Evolutionary conservation across 208 protist genomes (phyloP), one percentile per base, ranked within the genome.

Genomic region (Angomonas desouzai): DNA sequence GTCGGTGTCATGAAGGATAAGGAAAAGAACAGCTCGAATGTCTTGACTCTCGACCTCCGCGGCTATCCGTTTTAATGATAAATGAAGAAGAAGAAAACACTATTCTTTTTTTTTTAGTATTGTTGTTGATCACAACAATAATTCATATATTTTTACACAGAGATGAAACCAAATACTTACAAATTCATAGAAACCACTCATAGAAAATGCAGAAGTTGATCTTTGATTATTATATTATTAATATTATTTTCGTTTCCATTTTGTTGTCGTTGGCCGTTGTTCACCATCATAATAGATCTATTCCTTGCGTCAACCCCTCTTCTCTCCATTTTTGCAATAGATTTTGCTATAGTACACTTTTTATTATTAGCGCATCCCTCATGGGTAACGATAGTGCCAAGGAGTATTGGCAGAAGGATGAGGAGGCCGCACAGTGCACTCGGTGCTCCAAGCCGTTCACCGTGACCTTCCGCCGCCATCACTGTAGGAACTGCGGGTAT

Each of bases 1-100:
- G 77, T 99, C 28, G 98, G 98, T 43, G 84, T 99, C 23, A 94
- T 97, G 71, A 95, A 96, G 63, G 92, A 98, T 47, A 86, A 91
- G 65, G 64, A 81, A 25, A 72, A 74, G 6, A 85, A 96, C 33
- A 89, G 70, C 59, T 96, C 91, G 20, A 79, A 74, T 25, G 72
- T 93, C 3, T 60, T 97, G 30, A 96, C 92, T 7, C 79, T 97
- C 70, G 94, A 98, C 76, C 85, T 98, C 32, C 79, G 77, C 22
- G 70, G 81, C 16, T 97, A 89, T 62, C 68, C 85, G 1, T 92
- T 88, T 70, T 90, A 83, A 66, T n/a, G n/a, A n/a, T n/a, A n/a
- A 28, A 43, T 51, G 9, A 25, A n/a, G 3, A 34, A n/a, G 7
- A 27, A 27, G 7, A 32, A 60, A 60, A 22, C n/a, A 18, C 45